Evolutionary conservation across 2,329 filamentous ascomycete genomes (phyloP).

Genomic region (Allantophomopsis lycopodina): DNA sequence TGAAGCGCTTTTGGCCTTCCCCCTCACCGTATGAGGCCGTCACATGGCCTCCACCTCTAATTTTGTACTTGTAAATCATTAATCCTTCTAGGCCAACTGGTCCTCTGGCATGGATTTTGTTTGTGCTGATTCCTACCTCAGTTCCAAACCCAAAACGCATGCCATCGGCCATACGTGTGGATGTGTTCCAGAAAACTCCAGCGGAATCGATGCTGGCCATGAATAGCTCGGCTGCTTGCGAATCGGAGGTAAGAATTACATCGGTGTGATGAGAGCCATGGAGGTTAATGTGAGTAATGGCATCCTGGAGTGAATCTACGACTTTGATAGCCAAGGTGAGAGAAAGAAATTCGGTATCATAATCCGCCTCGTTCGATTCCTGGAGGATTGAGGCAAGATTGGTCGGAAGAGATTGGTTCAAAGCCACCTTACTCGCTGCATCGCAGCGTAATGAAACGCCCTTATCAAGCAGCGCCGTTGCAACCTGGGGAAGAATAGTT

Average conservation of each 20-base stretch:
- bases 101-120: slow-evolving; percentile 91
- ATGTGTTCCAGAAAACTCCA: slow-evolving; percentile 95
- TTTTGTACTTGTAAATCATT: slow-evolving; percentile 95
- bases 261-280: slow-evolving; percentile 95
- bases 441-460: slow-evolving; percentile 82
- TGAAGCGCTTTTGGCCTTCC: slow-evolving; percentile 41
- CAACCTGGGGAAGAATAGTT: slow-evolving; percentile 57
- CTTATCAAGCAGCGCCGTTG: slow-evolving; percentile 57
- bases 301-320: slow-evolving; percentile 53
- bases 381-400: slow-evolving; percentile 36
- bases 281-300: slow-evolving; percentile 78
- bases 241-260: slow-evolving; percentile 63
- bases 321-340: slow-evolving; percentile 75
- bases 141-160: slow-evolving; percentile 97
- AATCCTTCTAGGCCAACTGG: slow-evolving; percentile 89
- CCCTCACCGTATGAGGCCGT: slow-evolving; percentile 61
- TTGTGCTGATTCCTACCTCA: slow-evolving; percentile 96
- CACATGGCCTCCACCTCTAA: slow-evolving; percentile 73
- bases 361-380: slow-evolving; percentile 59
- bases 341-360: slow-evolving; percentile 78
- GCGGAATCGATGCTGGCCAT: slow-evolving; percentile 77
- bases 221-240: slow-evolving; percentile 62
- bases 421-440: slow-evolving; percentile 45
- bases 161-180: slow-evolving; percentile 86
- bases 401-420: slow-evolving; percentile 32